phyloP scores from a whole-genome alignment of 2,329 filamentous ascomycete genomes.

The Diaporthe australafricana region DNA sequence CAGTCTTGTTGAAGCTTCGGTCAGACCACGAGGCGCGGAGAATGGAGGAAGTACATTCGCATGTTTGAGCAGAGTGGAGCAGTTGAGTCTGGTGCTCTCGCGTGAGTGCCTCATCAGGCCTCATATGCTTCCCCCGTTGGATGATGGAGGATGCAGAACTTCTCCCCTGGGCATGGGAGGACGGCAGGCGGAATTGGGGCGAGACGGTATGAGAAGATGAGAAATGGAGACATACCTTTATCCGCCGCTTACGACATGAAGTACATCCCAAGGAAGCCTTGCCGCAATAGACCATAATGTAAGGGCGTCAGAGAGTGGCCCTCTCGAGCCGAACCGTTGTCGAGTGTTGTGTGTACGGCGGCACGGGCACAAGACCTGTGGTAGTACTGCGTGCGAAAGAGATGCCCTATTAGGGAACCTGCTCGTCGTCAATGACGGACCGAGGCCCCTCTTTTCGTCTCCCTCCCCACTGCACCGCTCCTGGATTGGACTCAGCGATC shows the following conservation, averaged over 20 bases:
- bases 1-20: background rate
- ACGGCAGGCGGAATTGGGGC: background rate
- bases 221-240: conserved; percentile 58
- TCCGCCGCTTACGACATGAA: conserved; percentile 64
- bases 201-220: background rate
- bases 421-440: background rate
- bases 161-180: background rate
- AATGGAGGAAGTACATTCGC: background rate
- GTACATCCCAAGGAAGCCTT: conserved; percentile 68
- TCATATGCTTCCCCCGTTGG: background rate
- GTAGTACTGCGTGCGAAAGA: background rate
- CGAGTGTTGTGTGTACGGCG: background rate
- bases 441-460: conserved; percentile 24
- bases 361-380: background rate
- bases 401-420: conserved; percentile 25
- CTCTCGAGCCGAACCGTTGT: background rate
- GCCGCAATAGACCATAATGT: conserved; percentile 66
- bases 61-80: background rate
- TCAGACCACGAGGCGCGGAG: background rate
- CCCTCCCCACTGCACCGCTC: conserved; percentile 2
- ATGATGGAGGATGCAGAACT: conserved; percentile 7
- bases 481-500: background rate
- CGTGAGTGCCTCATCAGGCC: background rate
- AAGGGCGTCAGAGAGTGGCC: background rate
- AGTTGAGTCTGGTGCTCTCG: background rate